These are phyloP conservation scores for Pythium monospermum DNA, from an alignment of 352 stramenopile genomes.

Conservation along the genomic window DNA sequence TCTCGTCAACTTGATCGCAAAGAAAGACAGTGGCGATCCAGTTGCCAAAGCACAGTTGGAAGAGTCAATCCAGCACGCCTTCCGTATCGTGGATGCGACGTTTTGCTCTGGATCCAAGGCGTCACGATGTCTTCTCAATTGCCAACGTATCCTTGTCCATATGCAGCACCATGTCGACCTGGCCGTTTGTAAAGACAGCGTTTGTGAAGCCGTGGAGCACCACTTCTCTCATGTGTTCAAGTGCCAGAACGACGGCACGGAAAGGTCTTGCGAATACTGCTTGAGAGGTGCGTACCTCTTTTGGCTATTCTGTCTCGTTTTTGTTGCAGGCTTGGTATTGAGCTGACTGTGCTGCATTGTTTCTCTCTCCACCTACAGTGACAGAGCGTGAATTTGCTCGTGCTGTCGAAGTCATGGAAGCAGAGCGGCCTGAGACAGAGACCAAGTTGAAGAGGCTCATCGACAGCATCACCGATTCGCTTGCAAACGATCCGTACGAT, in stretches of 20 bases:
- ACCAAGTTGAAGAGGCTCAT: conserved; percentile 22
- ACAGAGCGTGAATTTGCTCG: conserved; percentile 23
- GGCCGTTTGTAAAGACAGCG: conserved; percentile 17
- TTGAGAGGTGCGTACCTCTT: conserved; percentile 26
- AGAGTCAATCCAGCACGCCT: conserved; percentile 18
- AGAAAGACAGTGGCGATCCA: conserved; percentile 10
- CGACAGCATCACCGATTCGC: conserved; percentile 15
- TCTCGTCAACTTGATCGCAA: conserved; percentile 12
- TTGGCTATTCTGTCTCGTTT: background rate
- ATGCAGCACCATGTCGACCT: conserved; percentile 27
- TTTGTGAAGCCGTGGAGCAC: conserved; percentile 25
- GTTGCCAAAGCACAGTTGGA: conserved; percentile 10
- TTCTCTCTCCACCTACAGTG: conserved; percentile 4
- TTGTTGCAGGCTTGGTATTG: background rate
- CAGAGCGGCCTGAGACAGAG: conserved; percentile 19
- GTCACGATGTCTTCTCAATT: conserved; percentile 22
- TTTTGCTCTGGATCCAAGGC: conserved; percentile 26
- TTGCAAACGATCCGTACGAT: conserved; percentile 19
- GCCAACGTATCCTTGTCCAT: conserved; percentile 23
- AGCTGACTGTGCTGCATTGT: background rate
- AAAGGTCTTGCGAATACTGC: conserved; percentile 26
- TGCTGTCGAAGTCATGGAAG: conserved; percentile 25
- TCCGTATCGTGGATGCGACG: conserved; percentile 25
- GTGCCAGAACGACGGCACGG: conserved; percentile 15
- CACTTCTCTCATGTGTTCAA: conserved; percentile 26